phyloP scores from a whole-genome alignment of 2,329 filamentous ascomycete species.

The Ophiostoma perfectum region DNA sequence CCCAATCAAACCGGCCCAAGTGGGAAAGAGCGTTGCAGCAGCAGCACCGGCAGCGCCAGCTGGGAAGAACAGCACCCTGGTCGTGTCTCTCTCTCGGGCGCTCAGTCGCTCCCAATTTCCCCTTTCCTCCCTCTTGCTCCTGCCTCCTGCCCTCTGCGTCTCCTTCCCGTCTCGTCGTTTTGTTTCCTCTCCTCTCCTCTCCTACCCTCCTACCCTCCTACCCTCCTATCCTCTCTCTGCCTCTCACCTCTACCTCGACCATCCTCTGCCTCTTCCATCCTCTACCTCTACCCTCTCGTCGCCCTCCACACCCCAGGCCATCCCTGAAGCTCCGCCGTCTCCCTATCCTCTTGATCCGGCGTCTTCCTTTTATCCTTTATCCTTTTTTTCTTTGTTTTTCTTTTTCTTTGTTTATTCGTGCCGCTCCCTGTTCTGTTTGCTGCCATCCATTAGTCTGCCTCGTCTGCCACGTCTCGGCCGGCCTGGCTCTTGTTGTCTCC shows the following conservation, averaged over 20 bases:
- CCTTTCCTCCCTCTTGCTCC: neutral
- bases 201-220: neutral
- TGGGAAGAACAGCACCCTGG: neutral
- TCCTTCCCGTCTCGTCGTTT: conserved; percentile 2
- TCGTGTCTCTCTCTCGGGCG: conserved; percentile 6
- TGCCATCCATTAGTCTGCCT: neutral
- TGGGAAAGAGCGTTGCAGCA: conserved; percentile 12
- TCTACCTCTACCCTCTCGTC: neutral
- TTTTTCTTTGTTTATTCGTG: conserved; percentile 6
- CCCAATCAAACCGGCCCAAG: conserved; percentile 19
- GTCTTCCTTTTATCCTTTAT: conserved; percentile 10
- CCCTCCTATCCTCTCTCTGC: neutral
- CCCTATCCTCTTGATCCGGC: conserved; percentile 4
- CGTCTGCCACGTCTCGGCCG: conserved; percentile 9
- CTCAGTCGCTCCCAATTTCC: conserved; percentile 7
- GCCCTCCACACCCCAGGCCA: neutral
- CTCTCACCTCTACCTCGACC: neutral
- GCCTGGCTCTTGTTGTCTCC: neutral
- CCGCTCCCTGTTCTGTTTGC: neutral
- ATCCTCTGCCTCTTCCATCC: neutral
- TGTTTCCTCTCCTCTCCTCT: neutral
- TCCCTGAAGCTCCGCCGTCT: conserved; percentile 17
- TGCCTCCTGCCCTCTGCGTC: neutral
- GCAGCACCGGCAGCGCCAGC: neutral
- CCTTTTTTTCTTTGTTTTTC: conserved; percentile 13